A percentile compares a stretch with the other conserved stretches of the same genome.
These are phyloP conservation scores for Antrodiella citrinella DNA, from an alignment of 768 basidiomycete genomes.

Conservation along the genomic window DNA sequence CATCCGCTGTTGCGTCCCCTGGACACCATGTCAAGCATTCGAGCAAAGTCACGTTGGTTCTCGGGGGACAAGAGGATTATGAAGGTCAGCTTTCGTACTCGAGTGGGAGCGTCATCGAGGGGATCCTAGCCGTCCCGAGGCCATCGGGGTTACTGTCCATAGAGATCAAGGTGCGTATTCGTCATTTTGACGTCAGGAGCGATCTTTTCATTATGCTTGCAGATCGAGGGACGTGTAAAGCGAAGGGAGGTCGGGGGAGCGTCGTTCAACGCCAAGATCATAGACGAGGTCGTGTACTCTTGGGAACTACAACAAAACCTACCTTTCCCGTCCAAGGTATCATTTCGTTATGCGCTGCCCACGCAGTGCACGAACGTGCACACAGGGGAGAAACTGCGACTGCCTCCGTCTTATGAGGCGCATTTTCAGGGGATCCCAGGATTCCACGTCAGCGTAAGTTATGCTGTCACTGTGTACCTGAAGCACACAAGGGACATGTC, in stretches of 20 bases:
- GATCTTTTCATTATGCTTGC: background rate
- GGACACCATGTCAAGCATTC: constrained; percentile 19
- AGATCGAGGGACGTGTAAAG: constrained; percentile 22
- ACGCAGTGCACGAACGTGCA: constrained; percentile 11
- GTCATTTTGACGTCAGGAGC: background rate
- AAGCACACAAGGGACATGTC: constrained; percentile 11
- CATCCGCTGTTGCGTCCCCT: background rate
- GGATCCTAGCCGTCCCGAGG: constrained; percentile 15
- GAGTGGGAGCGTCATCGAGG: constrained; percentile 17
- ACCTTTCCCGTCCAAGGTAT: constrained; percentile 15
- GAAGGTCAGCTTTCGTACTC: constrained; percentile 11
- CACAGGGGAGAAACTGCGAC: constrained; percentile 8
- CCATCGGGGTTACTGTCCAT: constrained; percentile 14
- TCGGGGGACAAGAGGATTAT: constrained; percentile 16
- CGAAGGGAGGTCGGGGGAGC: constrained; percentile 21
- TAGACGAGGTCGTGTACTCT: constrained; percentile 14
- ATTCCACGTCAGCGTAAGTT: constrained; percentile 16
- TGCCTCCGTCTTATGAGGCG: constrained; percentile 18
- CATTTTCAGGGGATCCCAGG: constrained; percentile 17
- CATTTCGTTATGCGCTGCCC: constrained; percentile 18
- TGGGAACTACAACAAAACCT: constrained; percentile 14
- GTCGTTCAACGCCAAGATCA: constrained; percentile 3
- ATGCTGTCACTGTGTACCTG: constrained; percentile 16
- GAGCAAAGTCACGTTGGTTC: constrained; percentile 15
- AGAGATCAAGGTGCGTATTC: constrained; percentile 15